phyloP scores from a whole-genome alignment of 75 land plant species.

The Adiantum capillusveneris region DNA sequence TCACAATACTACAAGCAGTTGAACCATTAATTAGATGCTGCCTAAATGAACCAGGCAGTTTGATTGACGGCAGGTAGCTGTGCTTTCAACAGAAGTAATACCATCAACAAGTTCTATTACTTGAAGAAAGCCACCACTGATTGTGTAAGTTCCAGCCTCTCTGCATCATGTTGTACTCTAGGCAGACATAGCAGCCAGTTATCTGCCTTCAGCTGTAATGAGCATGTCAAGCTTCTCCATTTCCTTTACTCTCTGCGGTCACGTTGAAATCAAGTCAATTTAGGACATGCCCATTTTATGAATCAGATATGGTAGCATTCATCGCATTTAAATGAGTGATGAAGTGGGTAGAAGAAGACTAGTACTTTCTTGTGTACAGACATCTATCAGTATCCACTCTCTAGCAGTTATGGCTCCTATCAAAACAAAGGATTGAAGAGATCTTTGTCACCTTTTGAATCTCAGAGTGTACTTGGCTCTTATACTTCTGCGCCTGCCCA shows the following conservation, averaged over 20 bases:
- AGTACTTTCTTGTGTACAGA: not conserved
- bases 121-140: too few species aligned
- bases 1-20: too few species aligned
- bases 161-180: too few species aligned
- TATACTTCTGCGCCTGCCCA: conserved; percentile 17
- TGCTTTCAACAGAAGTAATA: too few species aligned
- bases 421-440: not conserved
- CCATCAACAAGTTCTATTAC: too few species aligned
- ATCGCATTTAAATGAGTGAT: not conserved
- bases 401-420: not conserved
- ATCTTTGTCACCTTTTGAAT: conserved; percentile 6
- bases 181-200: too few species aligned
- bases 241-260: conserved; percentile 11
- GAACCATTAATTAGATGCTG: too few species aligned
- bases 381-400: not conserved
- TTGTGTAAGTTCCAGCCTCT: too few species aligned
- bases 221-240: conserved; percentile 12
- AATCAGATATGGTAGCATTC: not conserved
- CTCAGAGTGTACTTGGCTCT: conserved; percentile 7
- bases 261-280: not conserved
- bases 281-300: not conserved
- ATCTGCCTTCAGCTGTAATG: not conserved
- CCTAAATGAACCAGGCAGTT: too few species aligned
- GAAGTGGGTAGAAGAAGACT: not conserved
- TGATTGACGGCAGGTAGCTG: too few species aligned